These are phyloP conservation scores for Podila epigama DNA, from an alignment of 192 early-diverging fungal species.

Conservation along the genomic window DNA sequence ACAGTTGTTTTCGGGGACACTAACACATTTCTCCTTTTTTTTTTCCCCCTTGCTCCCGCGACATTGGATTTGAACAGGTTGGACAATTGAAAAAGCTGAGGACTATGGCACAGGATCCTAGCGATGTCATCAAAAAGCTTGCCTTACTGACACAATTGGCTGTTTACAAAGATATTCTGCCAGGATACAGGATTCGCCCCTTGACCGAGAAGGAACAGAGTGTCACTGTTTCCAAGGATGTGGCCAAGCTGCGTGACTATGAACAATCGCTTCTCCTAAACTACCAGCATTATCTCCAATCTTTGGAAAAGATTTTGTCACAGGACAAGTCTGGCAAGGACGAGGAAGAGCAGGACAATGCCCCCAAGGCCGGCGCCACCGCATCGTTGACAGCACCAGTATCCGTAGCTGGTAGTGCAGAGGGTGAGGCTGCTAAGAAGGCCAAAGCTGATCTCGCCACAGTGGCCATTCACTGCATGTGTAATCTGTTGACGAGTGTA, in stretches of 20 bases:
- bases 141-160: slow-evolving; percentile 88
- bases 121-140: slow-evolving; percentile 73
- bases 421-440: slow-evolving; percentile 19
- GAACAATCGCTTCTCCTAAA: slow-evolving; percentile 83
- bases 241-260: slow-evolving; percentile 85
- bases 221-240: slow-evolving; percentile 85
- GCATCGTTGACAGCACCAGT: slow-evolving; percentile 34
- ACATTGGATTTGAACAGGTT: slow-evolving; percentile 53
- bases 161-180: slow-evolving; percentile 95
- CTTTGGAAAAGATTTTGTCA: slow-evolving; percentile 63
- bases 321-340: slow-evolving; percentile 37
- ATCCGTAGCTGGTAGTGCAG: slow-evolving; percentile 4
- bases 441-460: slow-evolving; percentile 48
- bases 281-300: slow-evolving; percentile 87
- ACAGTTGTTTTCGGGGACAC: neutral
- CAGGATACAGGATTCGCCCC: slow-evolving; percentile 92
- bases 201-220: slow-evolving; percentile 83
- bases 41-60: neutral
- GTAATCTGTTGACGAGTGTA: slow-evolving; percentile 78
- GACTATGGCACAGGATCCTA: slow-evolving; percentile 68
- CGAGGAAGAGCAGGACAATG: slow-evolving; percentile 21
- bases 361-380: neutral
- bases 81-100: slow-evolving; percentile 74
- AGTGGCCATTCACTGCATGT: slow-evolving; percentile 82
- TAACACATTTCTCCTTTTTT: neutral